Evolutionary conservation across 2,329 filamentous ascomycete species (phyloP).

Genomic region (Pseudogymnoascus sp.): DNA sequence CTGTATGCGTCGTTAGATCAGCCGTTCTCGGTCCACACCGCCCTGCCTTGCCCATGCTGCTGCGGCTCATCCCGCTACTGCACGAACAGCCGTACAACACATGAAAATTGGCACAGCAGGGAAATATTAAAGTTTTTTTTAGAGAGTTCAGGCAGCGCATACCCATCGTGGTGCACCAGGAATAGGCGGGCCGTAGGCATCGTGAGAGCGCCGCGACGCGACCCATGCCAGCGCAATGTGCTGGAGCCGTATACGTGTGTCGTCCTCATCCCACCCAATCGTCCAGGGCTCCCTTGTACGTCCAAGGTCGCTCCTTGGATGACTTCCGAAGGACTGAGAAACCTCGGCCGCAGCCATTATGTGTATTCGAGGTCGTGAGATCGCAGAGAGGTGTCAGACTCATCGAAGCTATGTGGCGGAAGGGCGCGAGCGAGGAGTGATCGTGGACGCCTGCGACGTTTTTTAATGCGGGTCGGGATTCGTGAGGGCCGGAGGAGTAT

Average conservation of each 20-base stretch:
- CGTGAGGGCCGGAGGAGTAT: not conserved
- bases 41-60: conserved; percentile 15
- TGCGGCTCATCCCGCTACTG: conserved; percentile 26
- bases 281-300: conserved; percentile 35
- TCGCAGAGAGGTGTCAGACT: conserved; percentile 26
- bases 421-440: conserved; percentile 12
- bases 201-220: conserved; percentile 18
- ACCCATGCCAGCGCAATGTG: conserved; percentile 30
- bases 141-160: not conserved
- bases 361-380: conserved; percentile 26
- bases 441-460: conserved; percentile 1
- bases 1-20: conserved; percentile 28
- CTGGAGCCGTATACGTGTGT: conserved; percentile 30
- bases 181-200: not conserved
- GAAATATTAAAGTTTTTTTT: conserved; percentile 4
- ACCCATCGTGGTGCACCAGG: not conserved
- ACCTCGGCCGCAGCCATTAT: conserved; percentile 40
- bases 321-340: conserved; percentile 34
- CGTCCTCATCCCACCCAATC: conserved; percentile 38
- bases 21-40: conserved; percentile 25
- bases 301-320: conserved; percentile 34
- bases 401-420: conserved; percentile 27
- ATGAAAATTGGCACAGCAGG: conserved; percentile 11
- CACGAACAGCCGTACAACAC: conserved; percentile 23
- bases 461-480: not conserved